These are phyloP conservation scores for Penicillium atrosanguineum DNA, from an alignment of 495 filamentous ascomycete genomes.

Conservation along the genomic window DNA sequence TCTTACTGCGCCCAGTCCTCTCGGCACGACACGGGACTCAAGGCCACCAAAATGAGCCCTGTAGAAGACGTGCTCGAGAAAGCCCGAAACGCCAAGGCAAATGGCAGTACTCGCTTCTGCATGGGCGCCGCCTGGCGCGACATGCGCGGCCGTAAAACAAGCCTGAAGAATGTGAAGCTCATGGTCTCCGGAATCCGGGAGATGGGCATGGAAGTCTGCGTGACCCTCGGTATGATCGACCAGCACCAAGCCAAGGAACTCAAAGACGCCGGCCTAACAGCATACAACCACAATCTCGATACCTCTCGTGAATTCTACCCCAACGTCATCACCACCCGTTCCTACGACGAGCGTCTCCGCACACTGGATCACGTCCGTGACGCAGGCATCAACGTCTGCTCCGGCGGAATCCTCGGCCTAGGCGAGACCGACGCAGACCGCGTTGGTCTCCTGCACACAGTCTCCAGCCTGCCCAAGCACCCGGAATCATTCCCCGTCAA, in stretches of 20 bases:
- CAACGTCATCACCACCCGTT: conserved; percentile 72
- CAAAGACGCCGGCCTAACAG: conserved; percentile 77
- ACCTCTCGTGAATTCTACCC: conserved; percentile 85
- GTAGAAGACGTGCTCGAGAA: conserved; percentile 76
- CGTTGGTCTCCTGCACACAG: conserved; percentile 73
- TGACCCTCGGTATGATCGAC: conserved; percentile 88
- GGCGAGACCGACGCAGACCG: conserved; percentile 75
- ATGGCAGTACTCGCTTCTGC: conserved; percentile 83
- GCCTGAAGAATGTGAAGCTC: conserved; percentile 70
- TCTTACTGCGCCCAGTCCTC: conserved; percentile 86
- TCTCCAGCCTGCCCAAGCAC: conserved; percentile 70
- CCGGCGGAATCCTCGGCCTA: conserved; percentile 76
- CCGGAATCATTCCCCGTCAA: conserved; percentile 86
- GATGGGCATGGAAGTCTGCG: conserved; percentile 83
- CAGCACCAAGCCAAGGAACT: conserved; percentile 71
- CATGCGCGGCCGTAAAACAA: conserved; percentile 82
- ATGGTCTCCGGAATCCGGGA: conserved; percentile 77
- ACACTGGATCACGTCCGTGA: conserved; percentile 74
- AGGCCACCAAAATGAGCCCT: conserved; percentile 70
- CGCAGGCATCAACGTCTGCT: conserved; percentile 82
- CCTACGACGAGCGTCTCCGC: conserved; percentile 76
- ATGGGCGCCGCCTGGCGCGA: conserved; percentile 91
- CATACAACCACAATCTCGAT: conserved; percentile 89
- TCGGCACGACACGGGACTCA: conserved; percentile 72
- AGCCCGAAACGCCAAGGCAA: conserved; percentile 70